phyloP scores from a whole-genome alignment of 805 yeast species.

The Schwanniomyces polymorphus region DNA sequence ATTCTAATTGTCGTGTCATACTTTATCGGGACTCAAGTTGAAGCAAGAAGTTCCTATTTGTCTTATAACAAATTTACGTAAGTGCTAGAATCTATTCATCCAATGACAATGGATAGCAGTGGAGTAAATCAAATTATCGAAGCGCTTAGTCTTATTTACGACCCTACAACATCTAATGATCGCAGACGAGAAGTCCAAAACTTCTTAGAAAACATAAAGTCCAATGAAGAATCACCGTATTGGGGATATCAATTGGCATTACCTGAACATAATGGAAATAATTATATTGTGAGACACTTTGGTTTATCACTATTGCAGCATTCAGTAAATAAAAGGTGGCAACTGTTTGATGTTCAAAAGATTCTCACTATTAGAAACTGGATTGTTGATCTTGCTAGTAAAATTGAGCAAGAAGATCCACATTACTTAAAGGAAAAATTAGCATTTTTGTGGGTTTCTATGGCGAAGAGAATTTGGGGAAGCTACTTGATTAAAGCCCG shows the following conservation, averaged over 20 bases:
- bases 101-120: conserved; percentile 54
- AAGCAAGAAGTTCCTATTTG: not conserved
- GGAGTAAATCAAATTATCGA: conserved; percentile 74
- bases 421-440: conserved; percentile 87
- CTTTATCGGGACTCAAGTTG: not conserved
- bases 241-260: conserved; percentile 90
- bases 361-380: conserved; percentile 73
- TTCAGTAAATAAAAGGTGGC: conserved; percentile 62
- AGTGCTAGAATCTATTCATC: not conserved
- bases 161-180: conserved; percentile 59
- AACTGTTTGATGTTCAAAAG: conserved; percentile 53
- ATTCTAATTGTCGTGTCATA: not conserved
- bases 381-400: conserved; percentile 75
- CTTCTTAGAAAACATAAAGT: conserved; percentile 74
- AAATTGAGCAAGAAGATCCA: conserved; percentile 68
- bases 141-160: conserved; percentile 76
- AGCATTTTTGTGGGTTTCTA: conserved; percentile 86
- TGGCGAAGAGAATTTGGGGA: conserved; percentile 94
- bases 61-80: not conserved
- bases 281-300: conserved; percentile 81
- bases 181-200: conserved; percentile 55
- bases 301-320: conserved; percentile 80
- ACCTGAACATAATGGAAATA: conserved; percentile 54
- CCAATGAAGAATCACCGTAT: conserved; percentile 78
- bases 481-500: conserved; percentile 46